Evolutionary conservation across 441 rosid species (phyloP).

Genomic region (Cnidoscolus chayamansa): DNA sequence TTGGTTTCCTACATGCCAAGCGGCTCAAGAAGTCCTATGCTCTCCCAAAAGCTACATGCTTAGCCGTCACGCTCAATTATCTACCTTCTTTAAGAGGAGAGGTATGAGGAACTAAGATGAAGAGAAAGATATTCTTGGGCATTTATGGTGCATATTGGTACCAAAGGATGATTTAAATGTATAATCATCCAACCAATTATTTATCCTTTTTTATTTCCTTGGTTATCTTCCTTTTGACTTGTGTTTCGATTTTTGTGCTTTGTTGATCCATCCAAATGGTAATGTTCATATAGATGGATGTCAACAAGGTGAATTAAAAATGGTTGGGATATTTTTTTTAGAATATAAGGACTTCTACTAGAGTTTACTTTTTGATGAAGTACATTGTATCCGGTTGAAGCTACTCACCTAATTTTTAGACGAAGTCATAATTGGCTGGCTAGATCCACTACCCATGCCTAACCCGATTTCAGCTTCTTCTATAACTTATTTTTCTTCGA

Average conservation of each 20-base stretch:
- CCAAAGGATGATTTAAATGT: neutral
- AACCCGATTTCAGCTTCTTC: too few species aligned
- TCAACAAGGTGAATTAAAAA: neutral
- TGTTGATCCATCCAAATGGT: neutral
- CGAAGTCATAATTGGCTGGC: neutral
- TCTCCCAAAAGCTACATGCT: neutral
- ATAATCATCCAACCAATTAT: neutral
- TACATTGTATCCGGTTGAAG: too few species aligned
- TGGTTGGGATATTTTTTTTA: neutral
- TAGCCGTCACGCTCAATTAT: neutral
- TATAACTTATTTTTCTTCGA: too few species aligned
- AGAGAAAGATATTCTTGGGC: neutral
- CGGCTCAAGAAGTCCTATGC: neutral
- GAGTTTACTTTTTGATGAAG: too few species aligned
- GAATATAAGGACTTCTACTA: neutral
- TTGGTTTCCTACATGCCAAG: too few species aligned
- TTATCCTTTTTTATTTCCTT: neutral
- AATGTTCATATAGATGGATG: neutral
- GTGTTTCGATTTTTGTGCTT: neutral
- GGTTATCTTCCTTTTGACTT: neutral
- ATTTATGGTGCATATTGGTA: neutral
- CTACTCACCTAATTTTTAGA: neutral
- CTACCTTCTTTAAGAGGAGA: neutral
- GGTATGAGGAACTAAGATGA: neutral
- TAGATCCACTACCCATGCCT: too few species aligned